Evolutionary conservation across 305 asterid species (phyloP).

Genomic region (Fraxinus angustifolia): DNA sequence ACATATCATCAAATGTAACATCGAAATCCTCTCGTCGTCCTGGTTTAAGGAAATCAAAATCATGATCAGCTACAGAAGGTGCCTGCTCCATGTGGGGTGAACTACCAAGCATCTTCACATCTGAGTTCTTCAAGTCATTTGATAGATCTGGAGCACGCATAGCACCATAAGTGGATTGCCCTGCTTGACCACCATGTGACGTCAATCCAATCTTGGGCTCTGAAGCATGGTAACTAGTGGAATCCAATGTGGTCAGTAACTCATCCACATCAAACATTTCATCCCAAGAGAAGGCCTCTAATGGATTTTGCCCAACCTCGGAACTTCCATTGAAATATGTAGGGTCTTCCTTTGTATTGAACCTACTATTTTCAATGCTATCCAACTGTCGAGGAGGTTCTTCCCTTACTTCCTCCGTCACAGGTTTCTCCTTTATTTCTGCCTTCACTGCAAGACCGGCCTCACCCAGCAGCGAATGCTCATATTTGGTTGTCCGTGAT

Average conservation of each 20-base stretch:
- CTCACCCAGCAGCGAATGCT: not conserved
- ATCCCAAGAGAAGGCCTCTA: not conserved
- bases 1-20: conserved; percentile 23
- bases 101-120: conserved; percentile 14
- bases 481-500: not conserved
- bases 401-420: not conserved
- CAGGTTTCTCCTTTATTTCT: not conserved
- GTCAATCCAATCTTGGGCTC: not conserved
- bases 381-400: too few species aligned
- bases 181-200: not conserved
- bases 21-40: conserved; percentile 36
- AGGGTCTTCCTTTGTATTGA: not conserved
- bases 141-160: not conserved
- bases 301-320: not conserved
- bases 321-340: not conserved
- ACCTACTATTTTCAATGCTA: not conserved
- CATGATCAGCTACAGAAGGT: conserved; percentile 23
- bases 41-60: conserved; percentile 38
- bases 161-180: not conserved
- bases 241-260: conserved; percentile 19
- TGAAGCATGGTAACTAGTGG: not conserved
- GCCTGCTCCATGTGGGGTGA: conserved; percentile 21
- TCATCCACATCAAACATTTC: conserved; percentile 23
- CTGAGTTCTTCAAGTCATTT: not conserved
- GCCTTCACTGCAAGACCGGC: conserved; percentile 14